Conservation (phyloP, 2,329 filamentous ascomycete genomes). For the Dactylellina drechsleri region DNA sequence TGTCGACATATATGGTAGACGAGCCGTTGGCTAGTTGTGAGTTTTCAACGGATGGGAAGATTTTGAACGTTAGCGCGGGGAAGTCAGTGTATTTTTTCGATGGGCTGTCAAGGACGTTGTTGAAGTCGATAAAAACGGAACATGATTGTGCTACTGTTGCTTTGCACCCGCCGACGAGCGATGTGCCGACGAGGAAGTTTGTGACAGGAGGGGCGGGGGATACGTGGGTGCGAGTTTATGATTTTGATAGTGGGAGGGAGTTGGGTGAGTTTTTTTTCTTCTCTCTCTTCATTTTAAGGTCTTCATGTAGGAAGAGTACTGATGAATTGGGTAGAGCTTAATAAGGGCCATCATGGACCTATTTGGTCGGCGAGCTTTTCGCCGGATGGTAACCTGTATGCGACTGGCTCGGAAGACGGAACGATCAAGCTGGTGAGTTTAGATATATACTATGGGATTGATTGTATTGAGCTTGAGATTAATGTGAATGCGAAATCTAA, state of each 20-base stretch:
- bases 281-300: neutral
- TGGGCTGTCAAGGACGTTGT: conserved; percentile 65
- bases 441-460: neutral
- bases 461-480: conserved; percentile 7
- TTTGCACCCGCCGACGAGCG: conserved; percentile 78
- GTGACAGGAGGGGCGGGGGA: conserved; percentile 96
- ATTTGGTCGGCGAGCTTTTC: conserved; percentile 97
- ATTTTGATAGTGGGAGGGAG: conserved; percentile 84
- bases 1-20: conserved; percentile 81
- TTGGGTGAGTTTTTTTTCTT: conserved; percentile 62
- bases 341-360: conserved; percentile 96
- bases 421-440: conserved; percentile 81
- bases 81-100: conserved; percentile 88
- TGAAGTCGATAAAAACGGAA: conserved; percentile 82
- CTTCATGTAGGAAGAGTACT: conserved; percentile 51
- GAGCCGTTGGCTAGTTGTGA: conserved; percentile 92
- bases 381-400: conserved; percentile 94
- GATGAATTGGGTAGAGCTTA: conserved; percentile 71
- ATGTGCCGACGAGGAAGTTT: conserved; percentile 73
- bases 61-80: conserved; percentile 90
- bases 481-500: neutral
- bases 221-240: conserved; percentile 95
- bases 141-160: conserved; percentile 93
- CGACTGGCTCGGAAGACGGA: conserved; percentile 94
- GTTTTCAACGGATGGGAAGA: conserved; percentile 74